Evolutionary conservation across 169 alveolate genomes (phyloP).

Genomic region (Fabrea salina): DNA sequence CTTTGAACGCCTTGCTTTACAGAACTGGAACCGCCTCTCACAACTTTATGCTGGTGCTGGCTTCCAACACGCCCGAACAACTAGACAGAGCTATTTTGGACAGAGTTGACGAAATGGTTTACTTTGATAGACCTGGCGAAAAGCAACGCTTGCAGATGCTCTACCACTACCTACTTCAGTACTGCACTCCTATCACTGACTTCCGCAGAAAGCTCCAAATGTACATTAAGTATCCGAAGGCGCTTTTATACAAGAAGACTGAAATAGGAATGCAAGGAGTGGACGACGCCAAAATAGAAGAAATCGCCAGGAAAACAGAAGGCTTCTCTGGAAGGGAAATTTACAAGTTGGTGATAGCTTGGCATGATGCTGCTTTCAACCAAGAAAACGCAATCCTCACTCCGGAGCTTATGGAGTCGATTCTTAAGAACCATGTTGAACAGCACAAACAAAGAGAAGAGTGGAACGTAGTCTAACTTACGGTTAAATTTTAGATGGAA

Average conservation of each 20-base stretch:
- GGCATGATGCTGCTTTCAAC: slow-evolving; percentile 75
- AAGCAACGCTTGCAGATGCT: slow-evolving; percentile 90
- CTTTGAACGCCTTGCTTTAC: slow-evolving; percentile 89
- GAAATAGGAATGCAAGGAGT: slow-evolving; percentile 59
- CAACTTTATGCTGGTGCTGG: slow-evolving; percentile 91
- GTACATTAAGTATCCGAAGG: slow-evolving; percentile 41
- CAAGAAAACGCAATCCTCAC: slow-evolving; percentile 40
- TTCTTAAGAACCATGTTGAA: slow-evolving; percentile 8
- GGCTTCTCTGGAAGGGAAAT: slow-evolving; percentile 96
- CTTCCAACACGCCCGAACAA: slow-evolving; percentile 93
- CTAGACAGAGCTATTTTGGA: slow-evolving; percentile 94
- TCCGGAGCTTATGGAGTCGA: slow-evolving; percentile 17
- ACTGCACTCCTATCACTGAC: slow-evolving; percentile 63
- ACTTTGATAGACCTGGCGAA: slow-evolving; percentile 90
- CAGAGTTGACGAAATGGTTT: slow-evolving; percentile 93
- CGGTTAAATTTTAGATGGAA: no score
- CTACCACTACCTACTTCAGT: slow-evolving; percentile 86
- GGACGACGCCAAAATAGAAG: slow-evolving; percentile 68
- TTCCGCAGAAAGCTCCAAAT: slow-evolving; percentile 47
- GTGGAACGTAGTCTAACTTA: not conserved
- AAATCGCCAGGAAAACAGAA: slow-evolving; percentile 85
- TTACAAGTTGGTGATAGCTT: slow-evolving; percentile 79
- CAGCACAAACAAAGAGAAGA: slow-evolving; percentile 30
- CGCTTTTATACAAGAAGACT: slow-evolving; percentile 36
- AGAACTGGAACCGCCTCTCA: slow-evolving; percentile 96